These are phyloP conservation scores for Puya raimondii DNA, from an alignment of 176 grass and related monocot genomes.

Conservation along the genomic window DNA sequence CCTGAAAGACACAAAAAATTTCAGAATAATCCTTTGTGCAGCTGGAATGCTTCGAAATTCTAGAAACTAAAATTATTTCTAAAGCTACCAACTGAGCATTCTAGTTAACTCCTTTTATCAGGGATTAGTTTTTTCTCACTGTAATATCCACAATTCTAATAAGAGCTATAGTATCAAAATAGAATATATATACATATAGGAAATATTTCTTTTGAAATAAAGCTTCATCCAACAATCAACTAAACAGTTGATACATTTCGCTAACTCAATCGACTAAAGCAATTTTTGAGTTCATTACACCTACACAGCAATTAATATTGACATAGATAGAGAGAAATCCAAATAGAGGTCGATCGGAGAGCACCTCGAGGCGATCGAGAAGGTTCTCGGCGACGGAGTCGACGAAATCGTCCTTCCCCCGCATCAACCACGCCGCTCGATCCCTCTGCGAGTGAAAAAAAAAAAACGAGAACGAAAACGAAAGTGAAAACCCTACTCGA, in stretches of 20 bases:
- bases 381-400: constrained; percentile 65
- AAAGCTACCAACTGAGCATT: neutral
- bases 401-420: constrained; percentile 35
- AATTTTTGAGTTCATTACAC: too few species aligned
- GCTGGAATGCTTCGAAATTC: neutral
- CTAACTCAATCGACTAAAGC: too few species aligned
- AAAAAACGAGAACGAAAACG: too few species aligned
- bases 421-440: constrained; percentile 74
- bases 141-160: too few species aligned
- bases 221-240: too few species aligned
- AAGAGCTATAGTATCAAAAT: too few species aligned
- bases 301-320: neutral
- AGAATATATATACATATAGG: too few species aligned
- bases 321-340: neutral
- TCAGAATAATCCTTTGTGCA: neutral
- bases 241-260: too few species aligned
- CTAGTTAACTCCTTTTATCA: too few species aligned
- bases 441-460: constrained; percentile 47
- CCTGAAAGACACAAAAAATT: constrained; percentile 26
- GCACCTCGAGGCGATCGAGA: constrained; percentile 69
- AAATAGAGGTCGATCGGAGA: neutral
- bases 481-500: too few species aligned
- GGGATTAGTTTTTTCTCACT: too few species aligned
- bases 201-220: too few species aligned
- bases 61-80: neutral